Evolutionary conservation across 1,284 basidiomycete genomes (phyloP).

Genomic region (Coriolopsis trogii): DNA sequence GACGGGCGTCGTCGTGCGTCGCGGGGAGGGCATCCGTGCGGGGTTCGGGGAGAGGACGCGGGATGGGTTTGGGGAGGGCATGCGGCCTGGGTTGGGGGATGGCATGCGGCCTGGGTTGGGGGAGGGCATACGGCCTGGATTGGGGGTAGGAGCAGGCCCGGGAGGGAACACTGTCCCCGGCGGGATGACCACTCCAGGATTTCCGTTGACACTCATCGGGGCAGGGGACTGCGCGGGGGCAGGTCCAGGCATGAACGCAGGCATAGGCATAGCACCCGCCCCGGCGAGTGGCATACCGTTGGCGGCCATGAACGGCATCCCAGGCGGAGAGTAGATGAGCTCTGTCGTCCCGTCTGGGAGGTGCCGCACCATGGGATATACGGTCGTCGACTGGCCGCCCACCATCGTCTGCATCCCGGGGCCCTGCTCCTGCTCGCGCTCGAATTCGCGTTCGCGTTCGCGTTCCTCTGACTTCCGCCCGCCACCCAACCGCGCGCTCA

Average conservation of each 20-base stretch:
- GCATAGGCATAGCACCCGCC: not conserved
- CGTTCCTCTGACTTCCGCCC: constrained; percentile 20
- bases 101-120: constrained; percentile 5
- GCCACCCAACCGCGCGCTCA: constrained; percentile 17
- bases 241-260: constrained; percentile 14
- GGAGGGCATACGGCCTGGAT: not conserved
- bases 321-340: constrained; percentile 23
- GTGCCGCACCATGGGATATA: constrained; percentile 23
- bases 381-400: constrained; percentile 12
- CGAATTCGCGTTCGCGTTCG: constrained; percentile 1
- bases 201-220: constrained; percentile 1
- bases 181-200: not conserved
- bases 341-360: constrained; percentile 22
- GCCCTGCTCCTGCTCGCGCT: not conserved
- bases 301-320: not conserved
- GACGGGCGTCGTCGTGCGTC: constrained; percentile 2
- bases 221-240: constrained; percentile 6
- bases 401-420: constrained; percentile 5
- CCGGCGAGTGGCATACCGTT: not conserved
- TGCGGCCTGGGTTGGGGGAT: constrained; percentile 8
- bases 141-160: not conserved
- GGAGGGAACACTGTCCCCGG: not conserved
- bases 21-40: constrained; percentile 8
- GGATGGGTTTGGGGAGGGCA: constrained; percentile 1
- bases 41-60: not conserved